A percentile compares a stretch with the other conserved stretches of the same genome.
Conservation (phyloP, 495 filamentous ascomycete genomes). For the Penicillium antarcticum region DNA sequence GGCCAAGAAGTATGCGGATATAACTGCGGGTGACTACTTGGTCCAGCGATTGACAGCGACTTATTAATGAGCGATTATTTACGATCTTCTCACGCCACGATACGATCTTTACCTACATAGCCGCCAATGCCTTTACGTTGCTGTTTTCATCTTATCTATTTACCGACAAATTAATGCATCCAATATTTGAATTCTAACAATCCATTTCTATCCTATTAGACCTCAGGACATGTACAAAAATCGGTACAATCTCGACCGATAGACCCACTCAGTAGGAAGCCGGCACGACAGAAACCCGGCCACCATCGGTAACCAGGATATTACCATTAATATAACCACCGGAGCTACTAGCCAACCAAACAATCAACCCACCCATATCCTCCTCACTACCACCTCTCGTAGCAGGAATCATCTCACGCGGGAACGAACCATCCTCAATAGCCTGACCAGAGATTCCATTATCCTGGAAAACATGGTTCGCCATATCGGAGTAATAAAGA, state of each 20-base stretch:
- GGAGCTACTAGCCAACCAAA: constrained; percentile 61
- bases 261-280: constrained; percentile 39
- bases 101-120: no score
- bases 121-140: no score
- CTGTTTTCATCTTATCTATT: no score
- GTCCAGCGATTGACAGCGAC: constrained; percentile 76
- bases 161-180: not conserved
- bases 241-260: not conserved
- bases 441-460: constrained; percentile 17
- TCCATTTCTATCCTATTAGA: not conserved
- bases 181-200: not conserved
- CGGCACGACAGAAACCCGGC: constrained; percentile 48
- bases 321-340: constrained; percentile 60
- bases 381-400: constrained; percentile 52
- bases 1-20: constrained; percentile 73
- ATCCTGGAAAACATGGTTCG: constrained; percentile 27
- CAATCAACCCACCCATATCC: constrained; percentile 60
- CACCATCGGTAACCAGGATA: constrained; percentile 59
- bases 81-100: not conserved
- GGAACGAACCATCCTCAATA: constrained; percentile 41
- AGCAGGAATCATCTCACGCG: constrained; percentile 46
- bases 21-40: constrained; percentile 81
- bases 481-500: constrained; percentile 63
- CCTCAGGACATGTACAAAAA: not conserved
- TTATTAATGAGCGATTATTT: constrained; percentile 32